Conservation (phyloP, 2,329 filamentous ascomycete genomes). For the Trichoderma arundinaceum region DNA sequence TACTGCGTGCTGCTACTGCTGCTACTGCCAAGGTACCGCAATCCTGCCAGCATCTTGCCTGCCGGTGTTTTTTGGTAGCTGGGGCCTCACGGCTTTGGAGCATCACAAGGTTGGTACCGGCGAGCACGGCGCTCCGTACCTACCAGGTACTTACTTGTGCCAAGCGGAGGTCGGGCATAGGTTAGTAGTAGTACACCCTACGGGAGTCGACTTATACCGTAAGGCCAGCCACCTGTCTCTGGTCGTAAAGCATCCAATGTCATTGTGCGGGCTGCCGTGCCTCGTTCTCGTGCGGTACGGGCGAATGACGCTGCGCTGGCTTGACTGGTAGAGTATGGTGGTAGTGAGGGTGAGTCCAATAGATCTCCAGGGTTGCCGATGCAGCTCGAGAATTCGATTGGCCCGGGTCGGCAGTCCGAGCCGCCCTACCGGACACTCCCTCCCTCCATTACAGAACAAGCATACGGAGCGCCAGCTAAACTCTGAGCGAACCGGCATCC, state of each 20-base stretch:
- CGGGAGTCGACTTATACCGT: not conserved
- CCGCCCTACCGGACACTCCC: conserved; percentile 25
- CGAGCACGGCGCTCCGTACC: too few species aligned
- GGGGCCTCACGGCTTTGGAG: too few species aligned
- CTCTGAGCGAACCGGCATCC: conserved; percentile 1
- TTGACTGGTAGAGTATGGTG: not conserved
- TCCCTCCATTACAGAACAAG: conserved; percentile 24
- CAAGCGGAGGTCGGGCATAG: too few species aligned
- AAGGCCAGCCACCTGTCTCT: not conserved
- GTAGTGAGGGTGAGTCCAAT: conserved; percentile 14
- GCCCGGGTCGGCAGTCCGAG: conserved; percentile 25
- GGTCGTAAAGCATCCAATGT: not conserved
- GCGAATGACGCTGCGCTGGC: not conserved
- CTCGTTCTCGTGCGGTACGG: not conserved
- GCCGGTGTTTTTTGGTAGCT: too few species aligned
- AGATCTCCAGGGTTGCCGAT: conserved; percentile 27
- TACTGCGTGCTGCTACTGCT: not conserved
- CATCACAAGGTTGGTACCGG: too few species aligned
- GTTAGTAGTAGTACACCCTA: too few species aligned
- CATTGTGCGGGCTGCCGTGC: not conserved
- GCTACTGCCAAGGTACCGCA: too few species aligned
- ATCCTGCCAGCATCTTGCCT: too few species aligned
- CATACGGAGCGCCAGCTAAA: not conserved
- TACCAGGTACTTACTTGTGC: too few species aligned
- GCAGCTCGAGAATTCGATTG: conserved; percentile 26